These are phyloP conservation scores for Boletus semigastroideus DNA, from an alignment of 1,284 basidiomycete species.

Conservation along the genomic window DNA sequence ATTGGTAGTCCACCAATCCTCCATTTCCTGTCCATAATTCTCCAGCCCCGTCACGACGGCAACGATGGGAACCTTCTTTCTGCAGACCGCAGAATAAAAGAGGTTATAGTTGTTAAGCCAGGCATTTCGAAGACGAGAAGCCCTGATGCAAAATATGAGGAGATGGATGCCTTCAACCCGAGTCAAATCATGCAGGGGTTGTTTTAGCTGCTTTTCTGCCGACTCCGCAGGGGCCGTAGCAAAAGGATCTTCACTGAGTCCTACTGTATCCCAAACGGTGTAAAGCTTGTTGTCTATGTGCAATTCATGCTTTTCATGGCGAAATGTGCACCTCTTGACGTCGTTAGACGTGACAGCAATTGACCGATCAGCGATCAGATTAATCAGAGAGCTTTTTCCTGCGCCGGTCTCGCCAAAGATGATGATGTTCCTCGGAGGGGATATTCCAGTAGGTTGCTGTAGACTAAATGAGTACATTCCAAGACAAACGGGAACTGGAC, in stretches of 20 bases:
- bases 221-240: conserved; percentile 30
- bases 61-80: conserved; percentile 33
- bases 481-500: no score
- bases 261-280: conserved; percentile 30
- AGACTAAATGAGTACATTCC: no score
- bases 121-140: conserved; percentile 21
- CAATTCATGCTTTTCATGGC: conserved; percentile 29
- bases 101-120: conserved; percentile 31
- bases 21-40: conserved; percentile 30
- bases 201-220: conserved; percentile 28
- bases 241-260: conserved; percentile 30
- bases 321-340: conserved; percentile 31
- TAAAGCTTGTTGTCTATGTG: conserved; percentile 22
- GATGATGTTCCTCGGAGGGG: conserved; percentile 24
- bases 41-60: conserved; percentile 30
- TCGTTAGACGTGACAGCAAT: conserved; percentile 28
- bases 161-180: conserved; percentile 28
- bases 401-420: conserved; percentile 31
- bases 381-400: conserved; percentile 34
- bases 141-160: conserved; percentile 32
- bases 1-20: conserved; percentile 32
- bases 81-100: conserved; percentile 35
- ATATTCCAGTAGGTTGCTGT: conserved; percentile 7
- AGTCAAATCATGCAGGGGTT: conserved; percentile 25
- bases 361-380: conserved; percentile 33